Percentiles rank a stretch among this genome's conserved stretches.
Conservation (phyloP, 768 basidiomycete genomes). For the Pholiota conissans region DNA sequence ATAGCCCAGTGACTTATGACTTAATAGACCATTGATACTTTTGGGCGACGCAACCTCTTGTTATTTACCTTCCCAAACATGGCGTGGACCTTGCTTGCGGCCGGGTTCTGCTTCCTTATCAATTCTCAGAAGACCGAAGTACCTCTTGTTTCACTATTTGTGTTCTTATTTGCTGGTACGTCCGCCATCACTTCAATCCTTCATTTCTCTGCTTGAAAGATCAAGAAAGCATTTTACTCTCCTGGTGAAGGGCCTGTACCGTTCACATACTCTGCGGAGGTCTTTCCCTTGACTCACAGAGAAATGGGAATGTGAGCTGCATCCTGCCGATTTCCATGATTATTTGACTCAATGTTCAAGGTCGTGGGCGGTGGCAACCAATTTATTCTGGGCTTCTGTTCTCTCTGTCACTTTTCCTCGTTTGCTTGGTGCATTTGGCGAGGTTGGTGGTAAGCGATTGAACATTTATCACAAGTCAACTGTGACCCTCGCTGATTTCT, state of each 20-base stretch:
- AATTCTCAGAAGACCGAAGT: conserved; percentile 32
- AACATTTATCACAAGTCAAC: too few relatives aligned
- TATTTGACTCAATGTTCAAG: conserved; percentile 30
- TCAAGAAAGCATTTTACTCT: conserved; percentile 57
- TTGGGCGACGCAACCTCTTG: conserved; percentile 73
- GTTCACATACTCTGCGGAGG: conserved; percentile 89
- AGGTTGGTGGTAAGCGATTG: conserved; percentile 38
- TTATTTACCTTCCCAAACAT: conserved; percentile 82
- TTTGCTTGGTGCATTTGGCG: conserved; percentile 44
- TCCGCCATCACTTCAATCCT: conserved; percentile 24
- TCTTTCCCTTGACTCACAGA: conserved; percentile 81
- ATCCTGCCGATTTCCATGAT: conserved; percentile 30
- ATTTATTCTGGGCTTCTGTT: conserved; percentile 53
- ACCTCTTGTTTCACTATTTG: conserved; percentile 40
- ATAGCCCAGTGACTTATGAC: conserved; percentile 30
- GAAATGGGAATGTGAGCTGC: conserved; percentile 55
- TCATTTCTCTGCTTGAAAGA: not conserved
- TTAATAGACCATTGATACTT: conserved; percentile 67
- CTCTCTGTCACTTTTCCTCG: conserved; percentile 61
- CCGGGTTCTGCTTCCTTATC: conserved; percentile 72
- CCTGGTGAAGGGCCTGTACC: conserved; percentile 91
- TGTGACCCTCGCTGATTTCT: too few relatives aligned
- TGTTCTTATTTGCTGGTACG: conserved; percentile 44
- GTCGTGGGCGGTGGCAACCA: conserved; percentile 56
- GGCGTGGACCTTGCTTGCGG: conserved; percentile 71